phyloP scores from a whole-genome alignment of 441 rosid genomes.

The Eruca vesicaria region DNA sequence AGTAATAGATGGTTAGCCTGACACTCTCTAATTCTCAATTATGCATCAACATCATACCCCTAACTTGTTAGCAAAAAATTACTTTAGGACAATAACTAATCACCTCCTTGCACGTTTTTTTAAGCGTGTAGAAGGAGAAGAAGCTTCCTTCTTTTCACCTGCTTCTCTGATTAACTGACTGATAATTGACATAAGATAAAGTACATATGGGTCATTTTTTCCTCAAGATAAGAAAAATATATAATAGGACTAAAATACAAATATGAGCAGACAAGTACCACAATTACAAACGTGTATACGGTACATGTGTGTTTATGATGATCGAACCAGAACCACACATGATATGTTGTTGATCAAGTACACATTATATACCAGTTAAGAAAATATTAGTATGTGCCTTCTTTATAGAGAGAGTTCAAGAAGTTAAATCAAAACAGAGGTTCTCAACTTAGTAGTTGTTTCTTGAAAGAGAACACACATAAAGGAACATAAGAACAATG shows the following conservation, averaged over 20 bases:
- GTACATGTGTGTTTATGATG: background rate
- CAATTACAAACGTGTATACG: background rate
- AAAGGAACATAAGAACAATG: background rate
- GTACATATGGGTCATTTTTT: background rate
- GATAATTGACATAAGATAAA: background rate
- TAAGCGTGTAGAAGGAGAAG: slow-evolving; percentile 12
- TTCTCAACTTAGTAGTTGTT: slow-evolving; percentile 18
- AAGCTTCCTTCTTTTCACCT: slow-evolving; percentile 30
- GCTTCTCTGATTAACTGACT: background rate
- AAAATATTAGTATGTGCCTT: background rate
- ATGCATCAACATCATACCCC: background rate
- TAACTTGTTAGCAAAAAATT: background rate
- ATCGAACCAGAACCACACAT: background rate
- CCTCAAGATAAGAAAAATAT: background rate
- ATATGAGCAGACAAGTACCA: background rate
- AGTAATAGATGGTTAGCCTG: too few relatives aligned
- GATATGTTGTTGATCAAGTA: background rate
- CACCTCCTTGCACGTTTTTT: slow-evolving; percentile 43
- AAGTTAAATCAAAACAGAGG: background rate
- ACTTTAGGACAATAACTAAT: background rate
- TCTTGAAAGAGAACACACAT: background rate
- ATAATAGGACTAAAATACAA: background rate
- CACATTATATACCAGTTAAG: background rate
- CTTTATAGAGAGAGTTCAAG: background rate
- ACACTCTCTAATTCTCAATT: too few relatives aligned